A percentile compares a stretch with the other conserved stretches of the same genome.
phyloP scores from a whole-genome alignment of 2,329 filamentous ascomycete genomes.

The Arthroderma uncinatum region DNA sequence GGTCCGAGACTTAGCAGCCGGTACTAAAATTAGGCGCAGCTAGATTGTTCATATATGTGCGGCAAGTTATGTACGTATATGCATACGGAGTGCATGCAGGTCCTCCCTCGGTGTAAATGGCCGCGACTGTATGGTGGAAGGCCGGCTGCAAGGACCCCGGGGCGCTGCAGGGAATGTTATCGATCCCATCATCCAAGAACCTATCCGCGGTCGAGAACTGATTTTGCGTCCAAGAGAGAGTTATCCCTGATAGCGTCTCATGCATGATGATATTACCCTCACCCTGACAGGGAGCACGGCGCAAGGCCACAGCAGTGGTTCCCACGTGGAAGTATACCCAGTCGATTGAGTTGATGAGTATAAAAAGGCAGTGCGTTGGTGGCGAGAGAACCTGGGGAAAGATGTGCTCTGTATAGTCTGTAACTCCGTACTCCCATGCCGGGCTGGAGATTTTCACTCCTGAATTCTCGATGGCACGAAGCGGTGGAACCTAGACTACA shows the following conservation, averaged over 20 bases:
- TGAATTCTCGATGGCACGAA: not conserved
- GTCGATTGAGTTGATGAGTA: not conserved
- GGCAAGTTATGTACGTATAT: not conserved
- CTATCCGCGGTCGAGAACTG: not conserved
- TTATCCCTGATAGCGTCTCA: not conserved
- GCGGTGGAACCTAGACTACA: not conserved
- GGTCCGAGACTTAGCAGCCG: not conserved
- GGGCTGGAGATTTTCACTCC: not conserved
- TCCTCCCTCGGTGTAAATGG: not conserved
- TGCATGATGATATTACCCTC: slow-evolving; percentile 3
- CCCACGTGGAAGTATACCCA: slow-evolving; percentile 1
- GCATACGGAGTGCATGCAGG: not conserved
- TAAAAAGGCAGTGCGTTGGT: not conserved
- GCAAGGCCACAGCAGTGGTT: not conserved
- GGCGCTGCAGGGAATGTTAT: not conserved
- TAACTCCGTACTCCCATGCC: not conserved
- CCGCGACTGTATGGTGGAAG: not conserved
- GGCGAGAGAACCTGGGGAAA: not conserved
- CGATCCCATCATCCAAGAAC: not conserved
- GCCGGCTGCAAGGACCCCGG: not conserved
- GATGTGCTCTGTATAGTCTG: not conserved
- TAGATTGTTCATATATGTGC: not conserved
- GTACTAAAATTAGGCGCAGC: slow-evolving; percentile 1
- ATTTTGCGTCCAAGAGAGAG: not conserved
- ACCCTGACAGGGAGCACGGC: not conserved